phyloP scores from a whole-genome alignment of 176 grass and related monocot genomes.

The Bolboschoenus planiculmis region DNA sequence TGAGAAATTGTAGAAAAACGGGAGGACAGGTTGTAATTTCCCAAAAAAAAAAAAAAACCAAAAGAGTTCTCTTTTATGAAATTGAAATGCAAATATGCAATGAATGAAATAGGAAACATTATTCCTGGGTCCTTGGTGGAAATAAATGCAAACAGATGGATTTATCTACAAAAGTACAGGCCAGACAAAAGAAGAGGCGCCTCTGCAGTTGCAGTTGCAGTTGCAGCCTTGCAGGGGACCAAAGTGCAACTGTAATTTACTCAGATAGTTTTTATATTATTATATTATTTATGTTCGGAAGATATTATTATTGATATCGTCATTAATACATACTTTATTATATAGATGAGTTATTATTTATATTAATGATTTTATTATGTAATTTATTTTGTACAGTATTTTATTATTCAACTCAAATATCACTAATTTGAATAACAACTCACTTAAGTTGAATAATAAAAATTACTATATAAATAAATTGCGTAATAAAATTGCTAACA shows the following conservation, averaged over 20 bases:
- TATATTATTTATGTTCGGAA: not conserved
- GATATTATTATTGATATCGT: not conserved
- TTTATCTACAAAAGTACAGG: slow-evolving; percentile 7
- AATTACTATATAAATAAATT: too few relatives aligned
- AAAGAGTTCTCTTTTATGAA: slow-evolving; percentile 2
- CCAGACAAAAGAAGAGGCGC: not conserved
- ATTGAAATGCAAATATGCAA: not conserved
- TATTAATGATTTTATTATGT: not conserved
- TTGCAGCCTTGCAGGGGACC: not conserved
- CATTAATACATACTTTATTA: not conserved
- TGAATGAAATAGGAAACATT: slow-evolving; percentile 12
- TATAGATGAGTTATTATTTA: not conserved
- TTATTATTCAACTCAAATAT: not conserved
- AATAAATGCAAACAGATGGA: slow-evolving; percentile 22
- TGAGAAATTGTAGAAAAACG: slow-evolving; percentile 1
- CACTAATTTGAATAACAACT: too few relatives aligned
- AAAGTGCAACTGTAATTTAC: slow-evolving; percentile 1
- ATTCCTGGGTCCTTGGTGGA: not conserved
- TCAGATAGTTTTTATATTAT: too few relatives aligned
- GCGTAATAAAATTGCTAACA: too few relatives aligned
- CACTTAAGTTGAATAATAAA: too few relatives aligned
- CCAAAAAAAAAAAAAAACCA: not conserved
- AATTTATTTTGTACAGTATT: not conserved
- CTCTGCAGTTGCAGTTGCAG: not conserved
- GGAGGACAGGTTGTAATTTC: slow-evolving; percentile 21